Evolutionary conservation across 2,329 filamentous ascomycete genomes (phyloP), one percentile per base, ranked within the genome.

Genomic region (Chaetomiaceae sp.): DNA sequence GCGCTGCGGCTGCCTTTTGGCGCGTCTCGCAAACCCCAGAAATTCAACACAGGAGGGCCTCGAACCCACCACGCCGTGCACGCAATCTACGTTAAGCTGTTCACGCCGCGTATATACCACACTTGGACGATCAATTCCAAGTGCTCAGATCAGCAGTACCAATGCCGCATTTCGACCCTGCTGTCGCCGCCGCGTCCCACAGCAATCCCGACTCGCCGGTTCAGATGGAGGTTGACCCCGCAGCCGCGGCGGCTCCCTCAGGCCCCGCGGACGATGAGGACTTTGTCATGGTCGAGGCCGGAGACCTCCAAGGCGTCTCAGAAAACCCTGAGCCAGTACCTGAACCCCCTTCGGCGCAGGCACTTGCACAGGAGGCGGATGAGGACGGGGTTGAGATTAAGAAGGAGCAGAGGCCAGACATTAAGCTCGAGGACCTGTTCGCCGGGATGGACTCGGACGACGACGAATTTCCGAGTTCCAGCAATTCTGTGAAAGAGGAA

Each of bases 381-480:
- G 47, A 33, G 12, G 42, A 37, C 12, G 41, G 32, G 19, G 30
- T 29, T 3, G 48, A 51, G 15, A 43, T 50, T 12, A 27, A 32
- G 36, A 45, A 45, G 27, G 39, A 52, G 38, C 63, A 60, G 56
- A 56, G 51, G 61, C 60, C 24, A 56, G 52, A 63, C 48, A 50
- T 51, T 20, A 79, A 76, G 47, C 64, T 83, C 6, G 78, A 81
- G 39, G 76, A 81, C 4, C 55, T 83, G 10, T 83, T 83, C 45
- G 72, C 67, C 27, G 76, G 79, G 52, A 68, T 69, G 15, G 77
- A 79, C 36, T 79, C 75, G 2, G 78, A 83, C 52, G 77, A 80
- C 34, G 56, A 56, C 1, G 79, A 83, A 51, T 81, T 82, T 40
- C 72, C 75, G 6, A 77, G 70, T 54, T 74, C 74, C 12, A 59